A percentile compares a stretch with the other conserved stretches of the same genome.
These are phyloP conservation scores for Fraxinus nigra DNA, from an alignment of 305 asterid species.

Conservation along the genomic window DNA sequence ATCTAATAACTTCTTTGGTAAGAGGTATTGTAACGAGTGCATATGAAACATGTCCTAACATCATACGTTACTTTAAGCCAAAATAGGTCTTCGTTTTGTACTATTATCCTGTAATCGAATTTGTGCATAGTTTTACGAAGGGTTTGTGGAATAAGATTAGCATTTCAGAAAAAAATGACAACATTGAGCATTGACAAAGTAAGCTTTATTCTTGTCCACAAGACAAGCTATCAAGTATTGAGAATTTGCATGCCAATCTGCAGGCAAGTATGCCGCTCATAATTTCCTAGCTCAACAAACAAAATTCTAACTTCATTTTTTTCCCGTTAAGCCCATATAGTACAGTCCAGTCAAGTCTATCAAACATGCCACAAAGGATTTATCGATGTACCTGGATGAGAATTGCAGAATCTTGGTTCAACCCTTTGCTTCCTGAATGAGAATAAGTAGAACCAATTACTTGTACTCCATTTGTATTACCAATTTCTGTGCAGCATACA, in stretches of 20 bases:
- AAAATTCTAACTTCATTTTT: neutral
- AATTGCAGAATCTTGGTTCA: constrained; percentile 71
- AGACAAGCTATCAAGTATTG: neutral
- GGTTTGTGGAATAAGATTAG: neutral
- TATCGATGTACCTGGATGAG: constrained; percentile 48
- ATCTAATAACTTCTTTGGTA: too few species aligned
- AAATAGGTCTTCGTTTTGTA: too few species aligned
- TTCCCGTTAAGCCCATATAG: neutral
- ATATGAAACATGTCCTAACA: neutral
- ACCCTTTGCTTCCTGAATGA: constrained; percentile 59
- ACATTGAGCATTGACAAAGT: neutral
- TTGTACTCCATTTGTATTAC: constrained; percentile 17
- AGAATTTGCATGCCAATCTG: too few species aligned
- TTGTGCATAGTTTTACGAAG: too few species aligned
- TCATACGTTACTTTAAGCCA: neutral
- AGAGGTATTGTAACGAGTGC: too few species aligned
- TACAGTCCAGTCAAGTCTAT: neutral
- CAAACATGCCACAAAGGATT: neutral
- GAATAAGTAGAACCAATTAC: constrained; percentile 52
- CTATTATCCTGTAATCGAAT: too few species aligned
- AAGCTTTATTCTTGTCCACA: neutral
- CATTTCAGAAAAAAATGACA: neutral
- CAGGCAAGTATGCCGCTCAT: neutral
- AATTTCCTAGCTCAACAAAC: neutral
- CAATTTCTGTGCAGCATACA: constrained; percentile 24